These are phyloP conservation scores for Theileria annulata DNA, from an alignment of 169 alveolate species.

Conservation along the genomic window DNA sequence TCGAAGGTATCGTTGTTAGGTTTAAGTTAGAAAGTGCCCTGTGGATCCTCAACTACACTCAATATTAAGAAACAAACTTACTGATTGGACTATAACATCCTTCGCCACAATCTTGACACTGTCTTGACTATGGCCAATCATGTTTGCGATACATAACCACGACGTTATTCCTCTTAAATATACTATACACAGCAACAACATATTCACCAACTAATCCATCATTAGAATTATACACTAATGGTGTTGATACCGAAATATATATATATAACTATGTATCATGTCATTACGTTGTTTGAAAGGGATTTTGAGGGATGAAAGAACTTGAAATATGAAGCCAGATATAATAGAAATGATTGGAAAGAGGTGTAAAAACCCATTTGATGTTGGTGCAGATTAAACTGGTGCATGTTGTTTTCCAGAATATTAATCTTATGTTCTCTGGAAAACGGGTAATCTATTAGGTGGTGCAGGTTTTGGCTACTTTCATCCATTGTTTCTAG, in stretches of 20 bases:
- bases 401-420: slow-evolving; percentile 11
- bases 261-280: not conserved
- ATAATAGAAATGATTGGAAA: not conserved
- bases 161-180: slow-evolving; percentile 53
- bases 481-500: slow-evolving; percentile 40
- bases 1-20: slow-evolving; percentile 33
- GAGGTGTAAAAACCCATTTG: slow-evolving; percentile 10
- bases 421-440: slow-evolving; percentile 8
- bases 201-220: slow-evolving; percentile 19
- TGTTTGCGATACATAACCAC: slow-evolving; percentile 66
- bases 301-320: not conserved
- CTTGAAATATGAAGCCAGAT: slow-evolving; percentile 8
- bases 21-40: slow-evolving; percentile 30
- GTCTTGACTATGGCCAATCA: slow-evolving; percentile 44
- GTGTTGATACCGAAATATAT: too few relatives aligned
- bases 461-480: slow-evolving; percentile 18
- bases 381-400: not conserved
- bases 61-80: not conserved
- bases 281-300: slow-evolving; percentile 5
- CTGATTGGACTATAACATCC: slow-evolving; percentile 48
- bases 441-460: slow-evolving; percentile 7
- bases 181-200: slow-evolving; percentile 31
- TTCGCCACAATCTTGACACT: slow-evolving; percentile 47
- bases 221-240: not conserved
- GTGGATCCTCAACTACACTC: not conserved